phyloP scores from a whole-genome alignment of 352 stramenopile genomes.

The Globisporangium cylindrosporum region DNA sequence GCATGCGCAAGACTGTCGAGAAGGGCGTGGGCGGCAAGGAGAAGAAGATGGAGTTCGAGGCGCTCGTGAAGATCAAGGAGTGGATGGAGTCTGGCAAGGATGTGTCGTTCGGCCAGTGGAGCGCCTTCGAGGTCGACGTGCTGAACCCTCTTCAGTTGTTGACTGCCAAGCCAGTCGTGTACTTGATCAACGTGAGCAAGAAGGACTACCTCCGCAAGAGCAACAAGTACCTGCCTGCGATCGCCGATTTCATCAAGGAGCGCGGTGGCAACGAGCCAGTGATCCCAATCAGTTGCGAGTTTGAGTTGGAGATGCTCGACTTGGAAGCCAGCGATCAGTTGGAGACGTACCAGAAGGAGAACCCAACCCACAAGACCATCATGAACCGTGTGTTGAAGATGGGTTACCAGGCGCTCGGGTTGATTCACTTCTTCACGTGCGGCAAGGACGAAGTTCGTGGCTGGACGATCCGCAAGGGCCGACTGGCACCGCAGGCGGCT shows the following conservation, averaged over 20 bases:
- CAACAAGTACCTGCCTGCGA: slow-evolving; percentile 98
- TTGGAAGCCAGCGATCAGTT: slow-evolving; percentile 62
- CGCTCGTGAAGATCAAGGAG: slow-evolving; percentile 77
- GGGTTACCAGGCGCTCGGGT: slow-evolving; percentile 96
- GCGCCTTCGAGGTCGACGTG: slow-evolving; percentile 83
- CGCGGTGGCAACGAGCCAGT: slow-evolving; percentile 95
- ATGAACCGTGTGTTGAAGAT: slow-evolving; percentile 97
- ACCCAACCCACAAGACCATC: slow-evolving; percentile 87
- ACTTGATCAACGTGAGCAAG: slow-evolving; percentile 99
- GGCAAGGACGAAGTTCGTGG: slow-evolving; percentile 95
- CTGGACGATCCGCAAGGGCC: slow-evolving; percentile 99
- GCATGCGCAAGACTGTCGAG: slow-evolving; percentile 88
- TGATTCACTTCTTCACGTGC: slow-evolving; percentile 99
- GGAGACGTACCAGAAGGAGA: slow-evolving; percentile 72
- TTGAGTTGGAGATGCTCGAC: slow-evolving; percentile 94
- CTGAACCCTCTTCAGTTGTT: slow-evolving; percentile 92
- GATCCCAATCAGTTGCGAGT: slow-evolving; percentile 98
- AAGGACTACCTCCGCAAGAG: slow-evolving; percentile 98
- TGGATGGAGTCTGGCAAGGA: slow-evolving; percentile 88
- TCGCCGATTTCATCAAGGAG: slow-evolving; percentile 95
- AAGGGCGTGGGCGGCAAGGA: slow-evolving; percentile 88
- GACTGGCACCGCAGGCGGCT: slow-evolving; percentile 95
- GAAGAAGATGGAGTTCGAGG: slow-evolving; percentile 94
- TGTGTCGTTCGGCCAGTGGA: slow-evolving; percentile 91
- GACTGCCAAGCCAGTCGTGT: slow-evolving; percentile 96